Percentiles rank a stretch among this genome's conserved stretches.
These are phyloP conservation scores for Boletus coccyginus DNA, from an alignment of 768 basidiomycete species.

Conservation along the genomic window DNA sequence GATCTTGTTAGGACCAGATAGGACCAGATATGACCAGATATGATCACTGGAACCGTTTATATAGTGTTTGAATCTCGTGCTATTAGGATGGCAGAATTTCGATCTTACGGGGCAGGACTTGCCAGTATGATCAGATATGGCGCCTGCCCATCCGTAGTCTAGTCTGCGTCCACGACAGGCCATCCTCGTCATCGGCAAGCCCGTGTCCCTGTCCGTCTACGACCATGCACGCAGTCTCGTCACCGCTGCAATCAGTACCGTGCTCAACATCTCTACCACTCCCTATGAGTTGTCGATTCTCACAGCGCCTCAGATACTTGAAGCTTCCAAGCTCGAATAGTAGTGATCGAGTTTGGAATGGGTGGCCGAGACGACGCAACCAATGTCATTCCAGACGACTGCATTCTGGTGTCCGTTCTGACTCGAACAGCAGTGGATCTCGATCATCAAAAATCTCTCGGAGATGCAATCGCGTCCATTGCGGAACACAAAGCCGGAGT, in stretches of 20 bases:
- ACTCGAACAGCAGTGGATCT: constrained; percentile 71
- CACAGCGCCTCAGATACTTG: constrained; percentile 75
- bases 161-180: constrained; percentile 52
- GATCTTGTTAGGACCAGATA: too few species aligned
- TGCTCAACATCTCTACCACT: constrained; percentile 47
- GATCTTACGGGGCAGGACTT: too few species aligned
- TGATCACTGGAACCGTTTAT: too few species aligned
- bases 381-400: constrained; percentile 73
- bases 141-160: too few species aligned
- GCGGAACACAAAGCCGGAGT: constrained; percentile 84
- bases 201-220: constrained; percentile 52
- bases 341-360: constrained; percentile 92
- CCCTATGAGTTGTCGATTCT: constrained; percentile 86
- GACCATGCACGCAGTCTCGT: constrained; percentile 44
- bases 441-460: constrained; percentile 91
- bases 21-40: too few species aligned
- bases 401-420: constrained; percentile 74
- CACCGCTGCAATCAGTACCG: constrained; percentile 40
- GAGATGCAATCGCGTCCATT: constrained; percentile 69
- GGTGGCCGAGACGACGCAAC: constrained; percentile 93
- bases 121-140: too few species aligned
- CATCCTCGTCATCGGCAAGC: constrained; percentile 62
- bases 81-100: too few species aligned
- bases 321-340: constrained; percentile 70
- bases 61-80: too few species aligned